Evolutionary conservation across 148 eudicot genomes (phyloP).

Genomic region (Nepenthes gracilis): DNA sequence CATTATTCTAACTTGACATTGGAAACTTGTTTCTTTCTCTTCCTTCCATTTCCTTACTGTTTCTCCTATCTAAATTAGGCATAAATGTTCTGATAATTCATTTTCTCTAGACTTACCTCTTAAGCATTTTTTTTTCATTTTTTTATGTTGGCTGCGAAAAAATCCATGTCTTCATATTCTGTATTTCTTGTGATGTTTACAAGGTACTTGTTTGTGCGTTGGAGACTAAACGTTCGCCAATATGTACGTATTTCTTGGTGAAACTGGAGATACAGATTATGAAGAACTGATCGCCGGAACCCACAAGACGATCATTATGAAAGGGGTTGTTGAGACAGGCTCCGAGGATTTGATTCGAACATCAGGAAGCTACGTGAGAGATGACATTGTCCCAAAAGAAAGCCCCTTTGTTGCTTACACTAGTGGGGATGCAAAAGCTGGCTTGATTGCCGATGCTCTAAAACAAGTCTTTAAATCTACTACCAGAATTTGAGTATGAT

Average conservation of each 20-base stretch:
- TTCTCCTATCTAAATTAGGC: too few relatives aligned
- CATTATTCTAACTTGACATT: too few relatives aligned
- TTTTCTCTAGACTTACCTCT: too few relatives aligned
- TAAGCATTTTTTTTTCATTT: background rate
- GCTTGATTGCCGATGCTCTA: slow-evolving; percentile 37
- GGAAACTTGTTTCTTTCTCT: too few relatives aligned
- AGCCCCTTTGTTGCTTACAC: slow-evolving; percentile 39
- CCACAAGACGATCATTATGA: slow-evolving; percentile 58
- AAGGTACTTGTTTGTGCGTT: slow-evolving; percentile 67
- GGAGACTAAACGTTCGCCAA: slow-evolving; percentile 68
- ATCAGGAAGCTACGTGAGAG: slow-evolving; percentile 44
- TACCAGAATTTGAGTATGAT: slow-evolving; percentile 1
- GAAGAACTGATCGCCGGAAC: slow-evolving; percentile 64
- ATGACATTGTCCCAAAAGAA: slow-evolving; percentile 49
- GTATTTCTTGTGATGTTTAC: background rate
- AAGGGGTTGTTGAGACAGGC: slow-evolving; percentile 45
- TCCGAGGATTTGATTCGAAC: slow-evolving; percentile 53
- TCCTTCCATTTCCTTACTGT: too few relatives aligned
- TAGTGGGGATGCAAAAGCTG: slow-evolving; percentile 21
- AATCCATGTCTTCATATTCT: too few relatives aligned
- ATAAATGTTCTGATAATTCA: too few relatives aligned
- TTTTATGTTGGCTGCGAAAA: background rate
- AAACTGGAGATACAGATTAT: slow-evolving; percentile 67
- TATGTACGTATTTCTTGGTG: slow-evolving; percentile 63
- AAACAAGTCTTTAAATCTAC: slow-evolving; percentile 34